Conservation (phyloP, 768 basidiomycete genomes). For the Cyathus striatus region DNA sequence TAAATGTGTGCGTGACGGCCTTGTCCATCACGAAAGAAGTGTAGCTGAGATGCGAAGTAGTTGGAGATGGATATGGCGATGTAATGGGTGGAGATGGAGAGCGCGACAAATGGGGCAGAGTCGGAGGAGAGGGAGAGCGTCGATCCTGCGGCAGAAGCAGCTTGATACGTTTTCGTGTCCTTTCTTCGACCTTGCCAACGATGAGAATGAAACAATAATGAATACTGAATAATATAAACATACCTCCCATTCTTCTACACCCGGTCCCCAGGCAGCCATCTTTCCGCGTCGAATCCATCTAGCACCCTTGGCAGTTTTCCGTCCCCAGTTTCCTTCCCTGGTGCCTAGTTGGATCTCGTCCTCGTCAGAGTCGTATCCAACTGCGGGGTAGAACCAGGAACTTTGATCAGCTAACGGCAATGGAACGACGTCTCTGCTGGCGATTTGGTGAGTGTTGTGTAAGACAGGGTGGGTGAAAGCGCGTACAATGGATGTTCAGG, state of each 20-base stretch:
- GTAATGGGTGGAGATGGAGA: constrained; percentile 72
- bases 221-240: constrained; percentile 13
- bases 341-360: constrained; percentile 42
- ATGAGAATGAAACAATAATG: constrained; percentile 5
- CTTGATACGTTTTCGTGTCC: constrained; percentile 76
- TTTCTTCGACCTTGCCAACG: constrained; percentile 65
- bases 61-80: constrained; percentile 71
- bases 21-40: constrained; percentile 85
- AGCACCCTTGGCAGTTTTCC: constrained; percentile 68
- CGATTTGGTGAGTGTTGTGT: too few relatives aligned
- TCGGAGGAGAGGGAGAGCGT: constrained; percentile 68
- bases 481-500: too few relatives aligned
- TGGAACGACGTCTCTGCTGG: constrained; percentile 24
- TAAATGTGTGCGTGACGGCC: constrained; percentile 78
- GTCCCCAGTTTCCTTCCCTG: constrained; percentile 77
- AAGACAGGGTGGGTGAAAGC: too few relatives aligned
- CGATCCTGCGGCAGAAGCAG: constrained; percentile 54
- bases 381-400: constrained; percentile 82
- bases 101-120: constrained; percentile 70
- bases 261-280: constrained; percentile 79
- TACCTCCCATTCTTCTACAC: constrained; percentile 85
- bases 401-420: constrained; percentile 67
- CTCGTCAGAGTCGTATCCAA: constrained; percentile 64
- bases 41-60: constrained; percentile 66
- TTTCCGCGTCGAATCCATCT: constrained; percentile 83